Base-by-base conservation (phyloP, 768 basidiomycete genomes). In the Serendipita vermifera region DNA sequence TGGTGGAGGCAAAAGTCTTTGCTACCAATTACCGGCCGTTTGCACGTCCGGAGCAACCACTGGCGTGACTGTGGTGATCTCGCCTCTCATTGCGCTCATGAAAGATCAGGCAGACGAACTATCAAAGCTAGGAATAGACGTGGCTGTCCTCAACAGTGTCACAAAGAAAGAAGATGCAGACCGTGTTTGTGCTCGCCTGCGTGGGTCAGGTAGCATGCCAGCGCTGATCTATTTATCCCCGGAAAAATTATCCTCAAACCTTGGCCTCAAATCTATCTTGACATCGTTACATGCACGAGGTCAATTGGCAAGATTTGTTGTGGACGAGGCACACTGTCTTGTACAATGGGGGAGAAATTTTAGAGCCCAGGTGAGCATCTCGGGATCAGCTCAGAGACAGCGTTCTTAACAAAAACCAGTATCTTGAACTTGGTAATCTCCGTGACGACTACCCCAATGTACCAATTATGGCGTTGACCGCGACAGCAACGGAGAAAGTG, bases 291-390 rank as follows among this genome's bases (percentile, higher is more conserved):
- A 91, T 63, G 64, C 69, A 4, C 65, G 70, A 24, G 71, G 74
- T 3, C 71, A 77, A 57, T 66, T 99, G 36, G 91, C 89, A 13
- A 74, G 94, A 31, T 94, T 99, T 65, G 92, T 96, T 1, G 77
- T 97, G 53, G 96, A 99, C 65, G 96, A 99, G 66, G 94, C 92
- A 2, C 96, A 99, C 67, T 91, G 90, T 66, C 87, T 98, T 38
- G 83, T 82, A 13, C 82, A 82, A 20, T 98, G 96, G 96, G 96
- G 94, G 4, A 82, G 92, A 64, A 85, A 92, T 65, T 93, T 96
- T 64, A 80, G 94, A 51, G 78, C 79, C n/a, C 79, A 85, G 24
- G 86, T 87, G 69, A 62, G 82, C 66, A 3, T 22, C 32, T 27
- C 55, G 32, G 24, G 48, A 27, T 4, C 57, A 56, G 33, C 20